Percentiles rank a stretch among this genome's conserved stretches.
Evolutionary conservation across 1,284 basidiomycete species (phyloP).

Genomic region (Microbotryum silenes-acaulis): DNA sequence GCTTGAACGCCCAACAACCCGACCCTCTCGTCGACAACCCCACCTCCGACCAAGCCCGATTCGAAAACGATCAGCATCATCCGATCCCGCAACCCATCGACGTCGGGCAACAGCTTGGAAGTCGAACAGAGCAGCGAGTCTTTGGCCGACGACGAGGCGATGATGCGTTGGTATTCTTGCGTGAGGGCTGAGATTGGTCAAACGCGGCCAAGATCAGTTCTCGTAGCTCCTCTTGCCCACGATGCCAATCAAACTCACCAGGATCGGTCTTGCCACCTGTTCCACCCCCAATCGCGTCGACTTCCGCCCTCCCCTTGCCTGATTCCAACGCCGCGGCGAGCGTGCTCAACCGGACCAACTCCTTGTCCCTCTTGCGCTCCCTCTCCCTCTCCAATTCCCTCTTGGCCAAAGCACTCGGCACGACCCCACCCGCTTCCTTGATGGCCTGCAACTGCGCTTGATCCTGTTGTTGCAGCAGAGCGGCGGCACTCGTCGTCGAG

Average conservation of each 20-base stretch:
- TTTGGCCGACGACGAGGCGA: conserved; percentile 6
- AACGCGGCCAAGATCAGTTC: not conserved
- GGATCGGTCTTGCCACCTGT: conserved; percentile 1
- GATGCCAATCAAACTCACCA: not conserved
- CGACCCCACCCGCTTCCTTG: no score
- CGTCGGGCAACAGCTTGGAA: conserved; percentile 40
- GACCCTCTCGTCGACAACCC: conserved; percentile 31
- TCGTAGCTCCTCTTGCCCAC: not conserved
- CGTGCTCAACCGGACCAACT: conserved; percentile 33
- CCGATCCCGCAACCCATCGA: conserved; percentile 41
- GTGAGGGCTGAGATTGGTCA: conserved; percentile 18
- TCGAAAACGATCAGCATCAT: conserved; percentile 43
- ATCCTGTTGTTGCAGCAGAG: no score
- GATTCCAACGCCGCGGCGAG: conserved; percentile 33
- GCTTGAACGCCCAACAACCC: conserved; percentile 15
- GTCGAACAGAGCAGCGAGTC: conserved; percentile 39
- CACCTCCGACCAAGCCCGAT: conserved; percentile 37
- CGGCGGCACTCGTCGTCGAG: no score
- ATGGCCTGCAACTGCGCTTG: no score
- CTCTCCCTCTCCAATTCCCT: conserved; percentile 6
- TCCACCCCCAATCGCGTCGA: conserved; percentile 4
- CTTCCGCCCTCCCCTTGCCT: not conserved
- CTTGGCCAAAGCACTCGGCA: conserved; percentile 8
- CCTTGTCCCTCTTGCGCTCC: conserved; percentile 32
- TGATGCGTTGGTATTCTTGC: conserved; percentile 30